These are phyloP conservation scores for Zea mays DNA, from an alignment of 176 grass and related monocot genomes.

Conservation along the genomic window Zm-B73-REFERENCE-NAM-5.0 NC_050104.1:86521501-86522000, in stretches of 20 bases:
- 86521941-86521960: constrained; percentile 86
- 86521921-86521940: constrained; percentile 68
- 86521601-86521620: constrained; percentile 79
- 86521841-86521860: constrained; percentile 2
- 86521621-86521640: constrained; percentile 84
- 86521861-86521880: constrained; percentile 45
- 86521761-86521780: constrained; percentile 84
- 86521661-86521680: constrained; percentile 47
- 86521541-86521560: constrained; percentile 89
- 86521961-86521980: constrained; percentile 96
- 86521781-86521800: constrained; percentile 55
- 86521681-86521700: constrained; percentile 86
- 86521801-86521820: constrained; percentile 38
- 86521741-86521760: constrained; percentile 77
- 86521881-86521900: constrained; percentile 62
- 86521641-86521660: constrained; percentile 70
- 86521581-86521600: constrained; percentile 88
- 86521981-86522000: constrained; percentile 63
- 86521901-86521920: constrained; percentile 78
- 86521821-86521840: constrained; percentile 19
- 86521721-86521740: constrained; percentile 81
- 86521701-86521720: constrained; percentile 93
- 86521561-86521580: constrained; percentile 91
- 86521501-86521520: constrained; percentile 1
- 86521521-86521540: constrained; percentile 31